Evolutionary conservation across 495 filamentous ascomycete genomes (phyloP).

Genomic region (Podospora appendiculata): DNA sequence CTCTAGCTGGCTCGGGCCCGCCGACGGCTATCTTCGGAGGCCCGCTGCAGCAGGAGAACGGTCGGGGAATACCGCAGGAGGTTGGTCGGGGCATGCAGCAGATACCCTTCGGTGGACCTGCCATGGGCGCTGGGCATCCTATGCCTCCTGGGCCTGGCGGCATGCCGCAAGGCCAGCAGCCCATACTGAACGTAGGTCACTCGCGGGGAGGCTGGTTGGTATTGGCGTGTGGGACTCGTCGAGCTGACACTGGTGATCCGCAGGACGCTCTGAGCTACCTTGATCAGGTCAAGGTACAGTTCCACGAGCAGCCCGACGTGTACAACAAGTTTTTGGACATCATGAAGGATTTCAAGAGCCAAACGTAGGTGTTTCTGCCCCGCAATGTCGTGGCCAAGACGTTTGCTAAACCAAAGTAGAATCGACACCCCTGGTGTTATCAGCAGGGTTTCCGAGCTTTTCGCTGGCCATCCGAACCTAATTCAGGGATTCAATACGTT

Average conservation of each 20-base stretch:
- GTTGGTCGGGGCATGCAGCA: slow-evolving; percentile 32
- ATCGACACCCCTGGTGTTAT: slow-evolving; percentile 99
- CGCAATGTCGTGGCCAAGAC: not conserved
- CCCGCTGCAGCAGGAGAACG: slow-evolving; percentile 39
- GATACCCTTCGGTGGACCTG: slow-evolving; percentile 31
- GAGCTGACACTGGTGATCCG: slow-evolving; percentile 4
- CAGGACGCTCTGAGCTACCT: slow-evolving; percentile 96
- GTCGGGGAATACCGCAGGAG: slow-evolving; percentile 33
- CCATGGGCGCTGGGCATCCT: slow-evolving; percentile 19
- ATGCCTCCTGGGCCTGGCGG: slow-evolving; percentile 25
- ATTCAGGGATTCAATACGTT: slow-evolving; percentile 99
- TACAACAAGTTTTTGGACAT: slow-evolving; percentile 98
- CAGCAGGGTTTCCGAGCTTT: slow-evolving; percentile 91
- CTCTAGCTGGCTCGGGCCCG: slow-evolving; percentile 23
- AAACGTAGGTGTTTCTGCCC: slow-evolving; percentile 55
- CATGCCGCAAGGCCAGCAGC: slow-evolving; percentile 85
- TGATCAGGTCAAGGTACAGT: slow-evolving; percentile 98
- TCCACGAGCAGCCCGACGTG: slow-evolving; percentile 92
- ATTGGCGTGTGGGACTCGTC: not conserved
- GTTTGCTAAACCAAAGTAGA: slow-evolving; percentile 27
- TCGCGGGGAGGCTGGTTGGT: not conserved
- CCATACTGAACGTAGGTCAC: slow-evolving; percentile 77
- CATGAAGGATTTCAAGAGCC: slow-evolving; percentile 99
- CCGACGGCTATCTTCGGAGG: slow-evolving; percentile 38
- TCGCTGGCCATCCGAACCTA: slow-evolving; percentile 90